Evolutionary conservation across 768 basidiomycete species (phyloP).

Genomic region (Mycena haematopus): DNA sequence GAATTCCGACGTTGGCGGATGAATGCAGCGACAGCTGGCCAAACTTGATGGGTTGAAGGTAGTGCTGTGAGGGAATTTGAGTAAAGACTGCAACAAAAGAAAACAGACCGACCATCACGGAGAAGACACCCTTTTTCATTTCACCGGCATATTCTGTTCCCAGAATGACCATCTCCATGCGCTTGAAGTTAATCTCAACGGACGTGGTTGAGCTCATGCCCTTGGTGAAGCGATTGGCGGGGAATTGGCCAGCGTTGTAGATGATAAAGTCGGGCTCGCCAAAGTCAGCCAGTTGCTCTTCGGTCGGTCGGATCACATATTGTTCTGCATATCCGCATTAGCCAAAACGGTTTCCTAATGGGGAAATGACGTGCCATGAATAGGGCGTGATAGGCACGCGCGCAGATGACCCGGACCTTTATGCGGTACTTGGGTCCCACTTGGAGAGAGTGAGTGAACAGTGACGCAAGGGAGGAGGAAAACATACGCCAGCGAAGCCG

Average conservation of each 20-base stretch:
- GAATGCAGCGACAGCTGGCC: conserved; percentile 98
- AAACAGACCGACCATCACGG: conserved; percentile 77
- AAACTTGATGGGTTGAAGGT: conserved; percentile 98
- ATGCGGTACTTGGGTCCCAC: conserved; percentile 99
- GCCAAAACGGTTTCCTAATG: conserved; percentile 29
- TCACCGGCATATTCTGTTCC: conserved; percentile 98
- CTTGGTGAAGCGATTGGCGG: conserved; percentile 99
- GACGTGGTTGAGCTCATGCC: conserved; percentile 99
- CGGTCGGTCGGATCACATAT: conserved; percentile 99
- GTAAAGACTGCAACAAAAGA: conserved; percentile 8
- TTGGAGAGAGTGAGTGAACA: conserved; percentile 37
- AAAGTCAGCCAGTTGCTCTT: conserved; percentile 91
- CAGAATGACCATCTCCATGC: conserved; percentile 99
- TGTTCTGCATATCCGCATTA: conserved; percentile 65
- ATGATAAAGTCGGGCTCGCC: conserved; percentile 99
- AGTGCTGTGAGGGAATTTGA: conserved; percentile 64
- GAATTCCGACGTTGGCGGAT: conserved; percentile 93
- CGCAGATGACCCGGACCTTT: conserved; percentile 99
- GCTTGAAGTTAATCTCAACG: conserved; percentile 99
- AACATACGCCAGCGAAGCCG: conserved; percentile 84
- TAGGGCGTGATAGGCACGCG: conserved; percentile 96
- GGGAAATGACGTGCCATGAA: conserved; percentile 81
- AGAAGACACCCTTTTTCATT: conserved; percentile 99
- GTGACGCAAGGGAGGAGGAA: conserved; percentile 7
- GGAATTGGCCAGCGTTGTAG: conserved; percentile 99